Evolutionary conservation across 2,329 filamentous ascomycete genomes (phyloP).

Genomic region (Paraphoma chrysanthemicola): DNA sequence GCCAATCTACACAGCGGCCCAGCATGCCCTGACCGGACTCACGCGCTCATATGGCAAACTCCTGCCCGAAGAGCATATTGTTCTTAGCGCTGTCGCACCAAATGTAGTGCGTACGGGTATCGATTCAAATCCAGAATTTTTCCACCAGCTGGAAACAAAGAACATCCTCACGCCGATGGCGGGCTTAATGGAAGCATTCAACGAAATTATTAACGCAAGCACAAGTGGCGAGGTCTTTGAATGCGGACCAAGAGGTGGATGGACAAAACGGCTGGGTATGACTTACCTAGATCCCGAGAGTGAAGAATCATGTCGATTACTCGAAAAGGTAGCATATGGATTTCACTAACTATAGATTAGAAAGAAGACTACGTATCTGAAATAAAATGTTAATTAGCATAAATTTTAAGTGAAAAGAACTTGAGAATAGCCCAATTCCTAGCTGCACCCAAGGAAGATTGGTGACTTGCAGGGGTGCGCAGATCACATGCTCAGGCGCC

Average conservation of each 20-base stretch:
- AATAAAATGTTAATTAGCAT: no score
- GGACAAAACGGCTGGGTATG: slow-evolving; percentile 30
- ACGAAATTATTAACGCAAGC: slow-evolving; percentile 41
- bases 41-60: slow-evolving; percentile 52
- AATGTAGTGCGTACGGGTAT: slow-evolving; percentile 52
- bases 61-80: slow-evolving; percentile 49
- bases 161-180: slow-evolving; percentile 50
- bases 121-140: slow-evolving; percentile 44
- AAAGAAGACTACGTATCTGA: no score
- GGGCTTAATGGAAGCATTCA: slow-evolving; percentile 50
- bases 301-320: slow-evolving; percentile 18
- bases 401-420: no score
- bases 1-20: slow-evolving; percentile 54
- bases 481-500: slow-evolving; percentile 46
- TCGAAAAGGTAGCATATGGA: not conserved
- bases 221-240: slow-evolving; percentile 53
- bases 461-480: not conserved
- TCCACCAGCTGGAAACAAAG: slow-evolving; percentile 43
- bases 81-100: slow-evolving; percentile 52
- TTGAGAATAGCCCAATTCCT: no score
- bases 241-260: slow-evolving; percentile 48
- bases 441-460: not conserved
- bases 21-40: slow-evolving; percentile 50
- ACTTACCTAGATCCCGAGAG: slow-evolving; percentile 43
- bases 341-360: no score